Evolutionary conservation across 1,139 yeast genomes (phyloP).

Genomic region (Pichia inconspicua): DNA sequence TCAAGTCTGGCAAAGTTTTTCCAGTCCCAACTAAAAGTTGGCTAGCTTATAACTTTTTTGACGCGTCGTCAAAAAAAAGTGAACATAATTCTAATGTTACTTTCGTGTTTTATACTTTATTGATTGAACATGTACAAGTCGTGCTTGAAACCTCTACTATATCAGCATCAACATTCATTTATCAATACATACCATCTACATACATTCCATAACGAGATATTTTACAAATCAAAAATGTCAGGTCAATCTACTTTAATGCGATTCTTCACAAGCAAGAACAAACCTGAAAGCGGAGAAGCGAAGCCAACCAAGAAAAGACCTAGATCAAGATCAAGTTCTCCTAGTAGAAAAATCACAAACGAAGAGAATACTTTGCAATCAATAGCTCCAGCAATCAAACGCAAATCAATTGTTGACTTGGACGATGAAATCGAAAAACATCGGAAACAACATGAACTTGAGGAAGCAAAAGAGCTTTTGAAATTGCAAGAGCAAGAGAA

Average conservation of each 20-base stretch:
- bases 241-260: conserved; percentile 14
- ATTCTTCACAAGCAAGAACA: conserved; percentile 12
- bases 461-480: conserved; percentile 21
- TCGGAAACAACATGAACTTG: conserved; percentile 16
- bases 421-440: conserved; percentile 17
- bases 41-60: too few relatives aligned
- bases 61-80: neutral
- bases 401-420: conserved; percentile 2
- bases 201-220: neutral
- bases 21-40: too few relatives aligned
- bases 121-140: neutral
- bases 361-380: neutral
- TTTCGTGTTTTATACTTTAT: neutral
- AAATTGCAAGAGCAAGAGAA: conserved; percentile 6
- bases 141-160: neutral
- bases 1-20: neutral
- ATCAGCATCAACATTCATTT: neutral
- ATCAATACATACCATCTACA: neutral
- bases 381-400: conserved; percentile 2
- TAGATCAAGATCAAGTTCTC: conserved; percentile 1
- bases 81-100: too few relatives aligned
- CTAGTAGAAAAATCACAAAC: conserved; percentile 1
- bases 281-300: neutral
- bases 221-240: neutral
- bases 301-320: conserved; percentile 3